Evolutionary conservation across 495 filamentous ascomycete species (phyloP), one percentile per base, ranked within the genome.

Genomic region (Neurospora sp.): DNA sequence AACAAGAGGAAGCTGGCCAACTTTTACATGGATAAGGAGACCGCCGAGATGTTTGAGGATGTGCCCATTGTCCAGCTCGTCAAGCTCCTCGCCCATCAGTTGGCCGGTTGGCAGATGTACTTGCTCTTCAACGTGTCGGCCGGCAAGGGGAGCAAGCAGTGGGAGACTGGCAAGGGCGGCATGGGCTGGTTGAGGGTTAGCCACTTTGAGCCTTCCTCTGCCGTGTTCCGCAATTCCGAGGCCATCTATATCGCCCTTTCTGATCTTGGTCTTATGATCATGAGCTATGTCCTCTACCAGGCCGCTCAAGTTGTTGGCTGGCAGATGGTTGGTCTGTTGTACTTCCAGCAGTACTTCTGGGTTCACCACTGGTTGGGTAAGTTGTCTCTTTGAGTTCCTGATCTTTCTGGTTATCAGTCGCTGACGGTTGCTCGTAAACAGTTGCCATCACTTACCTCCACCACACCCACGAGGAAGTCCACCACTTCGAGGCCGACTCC

Each of bases 301-400:
- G 83, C 88, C 70, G 81, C 91, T 71, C 86, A 88, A 79, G 92
- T 82, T 68, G 95, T 90, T 75, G 95, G 96, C 78, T 96, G 90
- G 88, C 79, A 87, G 76, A 97, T 94, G 81, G 83, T 98, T 72
- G 83, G 91, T 37, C 89, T 98, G 44, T 93, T 96, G 94, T 99
- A 98, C 80, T 88, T 91, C 77, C 79, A 94, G 72, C 95, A 96
- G 9, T 99, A 98, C 82, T 85, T 98, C 72, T 98, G 95, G 95
- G 96, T 98, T 39, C 96, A 99, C 85, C 94, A 98, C 89, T 99
- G 96, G 91, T 86, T 93, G 68, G 89, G 90, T 91, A 88, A 82
- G 89, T 84, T 59, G 3, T 70, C n/a, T 27, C 35, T 20, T 9
- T 12, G 10, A 22, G 2, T 10, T 22, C 4, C 3, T 22, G 31